Conservation (phyloP, 2,329 filamentous ascomycete species). For the Aspergillus proliferans region DNA sequence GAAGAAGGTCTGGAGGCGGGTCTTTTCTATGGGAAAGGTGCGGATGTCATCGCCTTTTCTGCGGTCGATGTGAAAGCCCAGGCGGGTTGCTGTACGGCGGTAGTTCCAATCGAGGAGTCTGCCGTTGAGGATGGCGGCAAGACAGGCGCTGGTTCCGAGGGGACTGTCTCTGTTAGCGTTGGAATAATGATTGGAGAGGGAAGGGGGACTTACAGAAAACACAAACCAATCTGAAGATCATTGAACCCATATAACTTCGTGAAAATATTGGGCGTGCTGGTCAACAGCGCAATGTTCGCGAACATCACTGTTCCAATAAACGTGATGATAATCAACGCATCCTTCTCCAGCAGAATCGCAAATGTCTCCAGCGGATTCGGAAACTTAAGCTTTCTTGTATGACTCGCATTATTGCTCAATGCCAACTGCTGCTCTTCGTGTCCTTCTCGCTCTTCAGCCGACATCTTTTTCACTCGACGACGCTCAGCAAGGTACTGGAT, state of each 20-base stretch:
- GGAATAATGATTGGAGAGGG: not conserved
- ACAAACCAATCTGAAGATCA: slow-evolving; percentile 19
- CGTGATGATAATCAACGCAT: slow-evolving; percentile 29
- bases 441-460: not conserved
- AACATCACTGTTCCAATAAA: slow-evolving; percentile 29
- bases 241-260: slow-evolving; percentile 30
- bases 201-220: slow-evolving; percentile 16
- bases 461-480: not conserved
- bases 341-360: slow-evolving; percentile 34
- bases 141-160: slow-evolving; percentile 13
- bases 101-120: slow-evolving; percentile 19
- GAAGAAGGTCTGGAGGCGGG: slow-evolving; percentile 22
- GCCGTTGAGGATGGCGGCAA: slow-evolving; percentile 17
- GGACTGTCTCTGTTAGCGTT: slow-evolving; percentile 7
- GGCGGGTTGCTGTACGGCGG: slow-evolving; percentile 9
- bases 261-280: slow-evolving; percentile 35
- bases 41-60: slow-evolving; percentile 40
- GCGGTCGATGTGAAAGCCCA: slow-evolving; percentile 10
- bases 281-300: slow-evolving; percentile 35
- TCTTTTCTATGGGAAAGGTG: slow-evolving; percentile 36
- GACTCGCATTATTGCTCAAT: slow-evolving; percentile 9
- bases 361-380: slow-evolving; percentile 42
- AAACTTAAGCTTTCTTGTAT: slow-evolving; percentile 29
- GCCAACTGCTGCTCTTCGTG: not conserved
- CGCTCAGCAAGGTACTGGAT: slow-evolving; percentile 10